Evolutionary conservation across 805 yeast genomes (phyloP).

Genomic region (Candida broadrunensis): DNA sequence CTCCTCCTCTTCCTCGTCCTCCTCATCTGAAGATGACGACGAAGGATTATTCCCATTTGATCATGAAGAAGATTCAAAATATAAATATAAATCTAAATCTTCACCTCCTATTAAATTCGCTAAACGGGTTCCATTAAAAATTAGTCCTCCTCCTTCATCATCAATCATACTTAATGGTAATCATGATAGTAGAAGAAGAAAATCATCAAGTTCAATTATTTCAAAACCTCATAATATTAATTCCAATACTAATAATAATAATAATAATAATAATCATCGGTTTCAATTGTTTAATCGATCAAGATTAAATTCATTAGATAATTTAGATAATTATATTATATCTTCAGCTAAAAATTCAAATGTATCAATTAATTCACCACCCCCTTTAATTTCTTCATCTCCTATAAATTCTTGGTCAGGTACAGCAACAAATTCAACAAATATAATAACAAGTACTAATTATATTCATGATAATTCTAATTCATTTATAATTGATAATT

Average conservation of each 20-base stretch:
- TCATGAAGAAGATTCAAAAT: slow-evolving; percentile 4
- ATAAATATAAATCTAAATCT: slow-evolving; percentile 9
- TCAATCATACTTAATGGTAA: slow-evolving; percentile 8
- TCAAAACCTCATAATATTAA: slow-evolving; percentile 5
- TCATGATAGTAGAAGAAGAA: slow-evolving; percentile 18
- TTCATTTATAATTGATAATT: background rate
- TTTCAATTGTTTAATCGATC: slow-evolving; percentile 35
- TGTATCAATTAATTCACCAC: slow-evolving; percentile 33
- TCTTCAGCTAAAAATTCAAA: slow-evolving; percentile 38
- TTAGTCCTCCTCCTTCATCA: slow-evolving; percentile 33
- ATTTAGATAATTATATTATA: slow-evolving; percentile 36
- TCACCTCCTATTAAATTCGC: slow-evolving; percentile 40
- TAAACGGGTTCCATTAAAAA: slow-evolving; percentile 37
- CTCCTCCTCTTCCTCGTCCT: slow-evolving; percentile 6
- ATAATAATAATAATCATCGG: slow-evolving; percentile 19
- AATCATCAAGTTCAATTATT: slow-evolving; percentile 24
- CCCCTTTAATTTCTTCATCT: slow-evolving; percentile 17
- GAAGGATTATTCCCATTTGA: slow-evolving; percentile 15
- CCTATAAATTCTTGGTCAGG: slow-evolving; percentile 19
- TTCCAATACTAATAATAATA: slow-evolving; percentile 2
- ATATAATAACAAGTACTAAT: slow-evolving; percentile 5
- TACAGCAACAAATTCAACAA: slow-evolving; percentile 6
- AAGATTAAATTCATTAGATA: slow-evolving; percentile 38
- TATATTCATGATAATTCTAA: slow-evolving; percentile 1
- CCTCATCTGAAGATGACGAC: slow-evolving; percentile 24